Evolutionary conservation across 345 rosid genomes (phyloP).

Genomic region (Dovyalis caffra): DNA sequence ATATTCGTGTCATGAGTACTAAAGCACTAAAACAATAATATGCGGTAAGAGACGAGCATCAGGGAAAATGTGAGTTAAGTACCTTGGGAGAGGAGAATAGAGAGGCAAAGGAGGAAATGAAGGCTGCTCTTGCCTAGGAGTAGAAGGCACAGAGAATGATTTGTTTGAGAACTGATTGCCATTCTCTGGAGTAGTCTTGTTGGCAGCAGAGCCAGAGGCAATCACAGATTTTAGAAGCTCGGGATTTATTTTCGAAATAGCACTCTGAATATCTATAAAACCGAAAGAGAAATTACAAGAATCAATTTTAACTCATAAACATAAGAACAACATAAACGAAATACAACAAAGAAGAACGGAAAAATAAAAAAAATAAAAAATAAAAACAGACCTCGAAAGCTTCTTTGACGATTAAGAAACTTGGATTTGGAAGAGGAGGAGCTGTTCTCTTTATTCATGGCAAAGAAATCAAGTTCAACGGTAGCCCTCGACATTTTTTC

Average conservation of each 20-base stretch:
- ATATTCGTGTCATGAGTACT: not conserved
- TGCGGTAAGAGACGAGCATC: no score
- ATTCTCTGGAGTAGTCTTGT: not conserved
- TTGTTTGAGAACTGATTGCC: conserved; percentile 13
- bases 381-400: conserved; percentile 56
- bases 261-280: conserved; percentile 64
- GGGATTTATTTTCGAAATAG: conserved; percentile 82
- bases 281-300: not conserved
- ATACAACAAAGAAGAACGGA: not conserved
- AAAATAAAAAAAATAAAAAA: not conserved
- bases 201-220: conserved; percentile 37
- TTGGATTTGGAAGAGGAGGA: conserved; percentile 38
- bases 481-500: conserved; percentile 47
- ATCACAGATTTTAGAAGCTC: conserved; percentile 70
- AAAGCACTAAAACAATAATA: not conserved
- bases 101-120: conserved; percentile 35
- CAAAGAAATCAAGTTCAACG: conserved; percentile 71
- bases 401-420: conserved; percentile 55
- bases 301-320: not conserved
- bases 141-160: conserved; percentile 43
- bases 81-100: conserved; percentile 44
- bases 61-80: not conserved
- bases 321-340: no score
- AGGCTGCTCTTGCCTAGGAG: conserved; percentile 42
- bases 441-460: conserved; percentile 41